phyloP scores from a whole-genome alignment of 129 eudicot genomes.

The Apium graveolens region DNA sequence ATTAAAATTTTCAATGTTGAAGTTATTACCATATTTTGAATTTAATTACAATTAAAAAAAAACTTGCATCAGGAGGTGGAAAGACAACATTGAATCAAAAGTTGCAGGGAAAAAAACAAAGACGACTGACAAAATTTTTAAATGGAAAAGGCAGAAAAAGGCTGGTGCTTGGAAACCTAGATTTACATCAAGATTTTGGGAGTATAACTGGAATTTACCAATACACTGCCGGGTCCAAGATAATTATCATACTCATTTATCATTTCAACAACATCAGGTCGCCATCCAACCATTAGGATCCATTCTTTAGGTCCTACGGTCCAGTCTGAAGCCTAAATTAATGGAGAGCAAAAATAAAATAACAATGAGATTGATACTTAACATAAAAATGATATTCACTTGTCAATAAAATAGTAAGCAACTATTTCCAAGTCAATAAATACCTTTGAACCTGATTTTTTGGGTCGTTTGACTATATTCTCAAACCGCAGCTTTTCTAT shows the following conservation, averaged over 20 bases:
- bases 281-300: slow-evolving; percentile 93
- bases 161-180: not conserved
- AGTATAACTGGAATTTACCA: slow-evolving; percentile 44
- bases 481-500: slow-evolving; percentile 47
- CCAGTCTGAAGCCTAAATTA: slow-evolving; percentile 71
- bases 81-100: not conserved
- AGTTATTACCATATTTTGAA: not conserved
- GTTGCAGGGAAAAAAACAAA: not conserved
- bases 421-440: not conserved
- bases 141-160: not conserved
- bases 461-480: slow-evolving; percentile 62
- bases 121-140: not conserved
- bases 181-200: not conserved
- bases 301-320: slow-evolving; percentile 73
- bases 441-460: slow-evolving; percentile 77
- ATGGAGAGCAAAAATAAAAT: not conserved
- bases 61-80: not conserved
- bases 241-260: slow-evolving; percentile 83
- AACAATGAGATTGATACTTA: not conserved
- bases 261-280: slow-evolving; percentile 85
- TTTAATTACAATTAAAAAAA: not conserved
- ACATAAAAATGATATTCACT: not conserved
- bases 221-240: slow-evolving; percentile 90
- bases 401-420: slow-evolving; percentile 3
- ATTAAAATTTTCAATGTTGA: not conserved